Evolutionary conservation across 495 filamentous ascomycete species (phyloP), one percentile per base, ranked within the genome.

Genomic region (Immersiella caudata): DNA sequence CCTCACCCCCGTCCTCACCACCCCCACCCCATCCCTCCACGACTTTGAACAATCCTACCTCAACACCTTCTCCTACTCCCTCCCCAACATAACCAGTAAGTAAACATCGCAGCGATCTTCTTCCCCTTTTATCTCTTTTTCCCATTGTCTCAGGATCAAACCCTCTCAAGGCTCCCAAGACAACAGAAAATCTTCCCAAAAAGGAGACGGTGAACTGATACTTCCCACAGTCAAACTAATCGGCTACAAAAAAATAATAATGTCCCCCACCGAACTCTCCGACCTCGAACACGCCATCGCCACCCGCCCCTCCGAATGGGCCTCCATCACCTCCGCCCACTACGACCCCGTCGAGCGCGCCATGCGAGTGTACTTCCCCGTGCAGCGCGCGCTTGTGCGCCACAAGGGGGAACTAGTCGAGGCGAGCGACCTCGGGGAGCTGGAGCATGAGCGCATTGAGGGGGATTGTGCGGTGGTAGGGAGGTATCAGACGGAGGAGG

Each of bases 351-450:
- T 55, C 65, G 46, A 61, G 22, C 50, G 40, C 11, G 35, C 55
- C 21, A 61, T 70, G 59, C 56, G 68, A 9, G 60, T 70, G 40
- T 70, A 70, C 68, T 70, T 70, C 59, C 68, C 68, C 27, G 68
- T 70, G 22, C 67, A 67, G 35, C 26, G 35, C 29, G 68, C 68
- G 24, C 68, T 70, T 20, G 64, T 70, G 2, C 21, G 35, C 16
- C 68, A 70, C 66, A 20, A 36, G 25, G 68, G 51, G 22, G 18
- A 49, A 16, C 25, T 68, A 4, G 26, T 70, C 68, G 68, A 70
- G 40, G 68, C 68, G n/a, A 64, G 21, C 33, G 50, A 59, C 18
- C 6, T 70, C 24, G 68, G 68, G 57, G 68, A 70, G 68, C 49
- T 59, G 9, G 40, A 52, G n/a, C 64, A 56, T 27, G 58, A 20